Evolutionary conservation across 768 basidiomycete species (phyloP), one percentile per base, ranked within the genome.

Genomic region (Galerina marginata): DNA sequence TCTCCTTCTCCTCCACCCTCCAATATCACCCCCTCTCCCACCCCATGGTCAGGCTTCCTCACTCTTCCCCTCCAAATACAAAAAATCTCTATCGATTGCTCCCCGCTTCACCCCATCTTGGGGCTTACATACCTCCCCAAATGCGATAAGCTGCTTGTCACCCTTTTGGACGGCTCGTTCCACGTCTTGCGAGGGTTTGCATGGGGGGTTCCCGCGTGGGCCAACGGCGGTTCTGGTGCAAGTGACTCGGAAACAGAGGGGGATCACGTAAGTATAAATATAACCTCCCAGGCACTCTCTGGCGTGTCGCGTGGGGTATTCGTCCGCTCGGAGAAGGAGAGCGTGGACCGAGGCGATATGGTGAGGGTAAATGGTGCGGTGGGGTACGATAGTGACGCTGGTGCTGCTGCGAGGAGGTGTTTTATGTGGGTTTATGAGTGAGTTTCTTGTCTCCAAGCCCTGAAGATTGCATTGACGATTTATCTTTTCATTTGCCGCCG

Each of bases 401-500:
- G 29, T 33, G 29, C 29, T 33, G 4, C 29, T 7, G 29, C 29
- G 29, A 33, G 29, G 29, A 80, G 81, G 9, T 82, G 81, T 14
- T 75, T 89, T 57, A 70, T 83, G 26, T 93, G 91, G 91, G 77
- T 86, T 25, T 88, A 92, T 67, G 92, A 93, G 92, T 91, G 63
- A 55, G 86, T 79, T 9, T 47, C 57, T 46, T 40, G 14, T 47
- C 14, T 9, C 20, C 20, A 20, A 20, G 20, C 20, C 20, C 20
- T 20, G 20, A 20, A 20, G 20, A 20, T 20, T 20, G 20, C 20
- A 20, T 61, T 59, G 9, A 11, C 1, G 38, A 26, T 56, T 2
- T 42, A 29, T 39, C 9, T 23, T 60, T 14, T 61, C 48, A 16
- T 40, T 40, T 33, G 37, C 58, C 58, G 12, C n/a, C 2, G 47